Percentiles rank a stretch among this genome's conserved stretches.
Conservation (phyloP, 352 stramenopile species). For the Phytophthora citricola region DNA sequence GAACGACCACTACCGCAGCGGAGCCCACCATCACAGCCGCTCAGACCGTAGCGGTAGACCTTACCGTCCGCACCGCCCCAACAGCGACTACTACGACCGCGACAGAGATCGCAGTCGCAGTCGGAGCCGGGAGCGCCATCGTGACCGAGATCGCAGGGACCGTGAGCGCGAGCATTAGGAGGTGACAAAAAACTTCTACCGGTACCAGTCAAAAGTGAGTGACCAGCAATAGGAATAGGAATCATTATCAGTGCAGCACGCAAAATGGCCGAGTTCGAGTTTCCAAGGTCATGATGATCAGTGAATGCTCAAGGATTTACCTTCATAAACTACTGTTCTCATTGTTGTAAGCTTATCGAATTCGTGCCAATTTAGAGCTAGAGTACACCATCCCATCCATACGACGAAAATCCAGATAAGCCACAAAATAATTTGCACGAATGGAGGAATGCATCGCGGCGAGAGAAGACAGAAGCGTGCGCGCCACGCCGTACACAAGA, state of each 20-base stretch:
- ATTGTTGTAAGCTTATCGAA: too few relatives aligned
- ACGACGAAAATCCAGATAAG: slow-evolving; percentile 9
- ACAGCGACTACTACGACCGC: slow-evolving; percentile 49
- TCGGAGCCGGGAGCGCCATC: slow-evolving; percentile 39
- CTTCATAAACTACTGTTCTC: too few relatives aligned
- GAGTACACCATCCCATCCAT: not conserved
- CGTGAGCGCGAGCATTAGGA: slow-evolving; percentile 28
- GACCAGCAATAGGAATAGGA: slow-evolving; percentile 3
- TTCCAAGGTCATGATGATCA: not conserved
- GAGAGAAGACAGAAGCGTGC: slow-evolving; percentile 1
- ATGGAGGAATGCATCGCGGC: slow-evolving; percentile 5
- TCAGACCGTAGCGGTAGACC: slow-evolving; percentile 32
- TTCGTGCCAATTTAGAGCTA: not conserved
- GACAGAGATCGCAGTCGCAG: slow-evolving; percentile 45
- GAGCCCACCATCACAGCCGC: slow-evolving; percentile 34
- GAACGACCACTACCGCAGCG: slow-evolving; percentile 40
- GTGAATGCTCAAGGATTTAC: too few relatives aligned
- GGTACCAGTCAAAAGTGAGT: not conserved
- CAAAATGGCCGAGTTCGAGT: too few relatives aligned
- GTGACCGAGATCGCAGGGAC: slow-evolving; percentile 36
- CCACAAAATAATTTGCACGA: not conserved
- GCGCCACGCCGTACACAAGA: slow-evolving; percentile 17
- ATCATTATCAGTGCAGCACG: slow-evolving; percentile 12
- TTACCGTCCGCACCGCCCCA: slow-evolving; percentile 40
- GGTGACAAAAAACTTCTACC: not conserved